phyloP scores from a whole-genome alignment of 2,329 filamentous ascomycete species.

The Fusarium nematophilum region DNA sequence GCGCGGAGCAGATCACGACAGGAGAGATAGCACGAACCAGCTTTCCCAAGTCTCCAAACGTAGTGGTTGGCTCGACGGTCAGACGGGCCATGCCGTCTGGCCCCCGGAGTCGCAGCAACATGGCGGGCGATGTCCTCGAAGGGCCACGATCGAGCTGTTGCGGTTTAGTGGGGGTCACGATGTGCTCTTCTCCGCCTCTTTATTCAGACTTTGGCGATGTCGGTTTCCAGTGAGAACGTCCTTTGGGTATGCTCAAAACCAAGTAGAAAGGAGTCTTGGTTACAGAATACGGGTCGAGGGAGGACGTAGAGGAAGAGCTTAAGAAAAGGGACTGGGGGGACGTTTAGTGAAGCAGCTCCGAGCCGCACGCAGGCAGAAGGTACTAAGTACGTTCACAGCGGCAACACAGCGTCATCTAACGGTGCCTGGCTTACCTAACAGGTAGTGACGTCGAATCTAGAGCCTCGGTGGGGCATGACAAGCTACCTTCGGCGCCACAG shows the following conservation, averaged over 20 bases:
- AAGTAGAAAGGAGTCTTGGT: background rate
- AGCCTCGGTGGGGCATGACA: too few species aligned
- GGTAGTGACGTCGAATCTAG: conserved; percentile 32
- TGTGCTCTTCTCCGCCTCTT: conserved; percentile 9
- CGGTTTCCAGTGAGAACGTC: too few species aligned
- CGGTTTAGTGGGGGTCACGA: conserved; percentile 25
- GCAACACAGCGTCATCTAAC: conserved; percentile 44
- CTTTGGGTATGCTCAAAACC: too few species aligned
- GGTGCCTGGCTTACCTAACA: conserved; percentile 42
- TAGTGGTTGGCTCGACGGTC: conserved; percentile 77
- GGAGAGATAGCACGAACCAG: conserved; percentile 54
- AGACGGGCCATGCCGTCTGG: conserved; percentile 94
- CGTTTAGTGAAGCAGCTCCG: conserved; percentile 18
- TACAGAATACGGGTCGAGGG: background rate
- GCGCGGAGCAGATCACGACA: background rate
- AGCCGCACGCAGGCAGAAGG: conserved; percentile 1
- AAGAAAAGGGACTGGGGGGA: too few species aligned
- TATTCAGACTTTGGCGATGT: background rate
- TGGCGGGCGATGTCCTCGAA: conserved; percentile 53
- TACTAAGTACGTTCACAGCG: conserved; percentile 19
- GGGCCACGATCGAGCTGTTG: conserved; percentile 11
- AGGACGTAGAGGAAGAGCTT: conserved; percentile 9
- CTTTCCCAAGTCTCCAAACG: conserved; percentile 72
- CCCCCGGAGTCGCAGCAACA: conserved; percentile 89
- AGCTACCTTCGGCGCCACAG: conserved; percentile 23